Evolutionary conservation across 345 rosid genomes (phyloP).

Genomic region (Lepidium aucheri): DNA sequence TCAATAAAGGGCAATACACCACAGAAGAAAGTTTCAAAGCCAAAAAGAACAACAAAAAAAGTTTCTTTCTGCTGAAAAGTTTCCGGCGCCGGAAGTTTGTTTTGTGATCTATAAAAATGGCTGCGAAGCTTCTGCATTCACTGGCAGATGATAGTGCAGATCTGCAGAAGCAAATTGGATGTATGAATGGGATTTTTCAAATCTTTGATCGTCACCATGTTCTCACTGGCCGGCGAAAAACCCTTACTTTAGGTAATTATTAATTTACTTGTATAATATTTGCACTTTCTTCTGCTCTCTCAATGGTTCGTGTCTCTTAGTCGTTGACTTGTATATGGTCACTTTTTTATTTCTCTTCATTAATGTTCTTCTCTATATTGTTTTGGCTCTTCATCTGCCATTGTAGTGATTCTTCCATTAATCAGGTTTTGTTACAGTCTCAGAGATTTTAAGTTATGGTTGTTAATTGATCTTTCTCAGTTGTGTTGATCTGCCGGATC

Average conservation of each 20-base stretch:
- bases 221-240: constrained; percentile 48
- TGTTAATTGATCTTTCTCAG: constrained; percentile 2
- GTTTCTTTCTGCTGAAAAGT: neutral
- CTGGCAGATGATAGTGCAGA: constrained; percentile 90
- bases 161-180: constrained; percentile 91
- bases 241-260: constrained; percentile 58
- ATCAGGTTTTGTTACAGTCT: neutral
- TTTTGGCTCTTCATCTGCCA: constrained; percentile 4
- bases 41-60: neutral
- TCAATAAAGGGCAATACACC: neutral
- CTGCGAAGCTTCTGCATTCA: constrained; percentile 88
- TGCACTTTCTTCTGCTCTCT: constrained; percentile 5
- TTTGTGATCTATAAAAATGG: constrained; percentile 45
- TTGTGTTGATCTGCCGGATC: constrained; percentile 23
- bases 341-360: neutral
- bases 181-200: constrained; percentile 92
- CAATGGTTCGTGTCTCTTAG: constrained; percentile 19
- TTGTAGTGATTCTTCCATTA: neutral
- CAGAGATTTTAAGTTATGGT: constrained; percentile 11
- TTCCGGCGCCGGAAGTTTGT: constrained; percentile 19
- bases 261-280: neutral
- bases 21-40: constrained; percentile 5
- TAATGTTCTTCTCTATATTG: neutral
- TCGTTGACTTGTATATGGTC: constrained; percentile 26
- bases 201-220: constrained; percentile 71